phyloP scores from a whole-genome alignment of 140 eudicot genomes.

The Senecio squalidus region DNA sequence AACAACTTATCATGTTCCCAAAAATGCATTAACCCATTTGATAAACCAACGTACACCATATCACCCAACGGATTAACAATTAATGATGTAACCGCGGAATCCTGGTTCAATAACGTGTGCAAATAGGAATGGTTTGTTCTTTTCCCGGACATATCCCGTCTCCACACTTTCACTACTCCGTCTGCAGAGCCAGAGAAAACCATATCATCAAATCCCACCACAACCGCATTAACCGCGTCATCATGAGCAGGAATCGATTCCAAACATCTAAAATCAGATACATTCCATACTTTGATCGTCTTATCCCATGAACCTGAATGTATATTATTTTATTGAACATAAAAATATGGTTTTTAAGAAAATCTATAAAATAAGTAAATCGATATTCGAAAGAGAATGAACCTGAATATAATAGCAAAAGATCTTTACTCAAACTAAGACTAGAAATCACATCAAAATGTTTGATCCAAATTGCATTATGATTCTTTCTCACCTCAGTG shows the following conservation, averaged over 20 bases:
- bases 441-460: slow-evolving; percentile 56
- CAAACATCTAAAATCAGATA: slow-evolving; percentile 41
- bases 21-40: slow-evolving; percentile 56
- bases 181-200: slow-evolving; percentile 65
- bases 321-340: too few species aligned
- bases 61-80: slow-evolving; percentile 32
- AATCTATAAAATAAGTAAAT: too few species aligned
- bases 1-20: slow-evolving; percentile 55
- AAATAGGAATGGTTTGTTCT: slow-evolving; percentile 54
- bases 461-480: slow-evolving; percentile 47
- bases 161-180: slow-evolving; percentile 59
- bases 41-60: slow-evolving; percentile 60
- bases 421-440: slow-evolving; percentile 53
- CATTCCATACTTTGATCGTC: slow-evolving; percentile 61
- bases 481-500: slow-evolving; percentile 34
- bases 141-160: slow-evolving; percentile 58
- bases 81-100: slow-evolving; percentile 57
- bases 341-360: too few species aligned
- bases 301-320: slow-evolving; percentile 62
- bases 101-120: slow-evolving; percentile 45
- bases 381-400: too few species aligned
- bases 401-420: slow-evolving; percentile 53
- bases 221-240: slow-evolving; percentile 44
- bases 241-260: slow-evolving; percentile 73
- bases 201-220: slow-evolving; percentile 46